phyloP scores from a whole-genome alignment of 495 filamentous ascomycete species.

The Choiromyces venosus region DNA sequence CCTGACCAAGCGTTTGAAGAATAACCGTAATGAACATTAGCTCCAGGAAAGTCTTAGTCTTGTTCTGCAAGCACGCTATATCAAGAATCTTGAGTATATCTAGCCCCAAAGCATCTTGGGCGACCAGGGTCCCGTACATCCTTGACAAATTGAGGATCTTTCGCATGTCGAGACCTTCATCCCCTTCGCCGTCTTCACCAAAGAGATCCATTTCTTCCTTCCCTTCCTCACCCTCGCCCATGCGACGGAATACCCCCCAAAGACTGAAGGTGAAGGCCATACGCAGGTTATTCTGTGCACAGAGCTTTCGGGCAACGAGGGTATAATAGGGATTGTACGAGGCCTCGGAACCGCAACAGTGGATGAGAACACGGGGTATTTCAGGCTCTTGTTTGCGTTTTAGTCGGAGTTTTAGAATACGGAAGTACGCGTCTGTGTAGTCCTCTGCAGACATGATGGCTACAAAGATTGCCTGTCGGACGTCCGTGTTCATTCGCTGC shows the following conservation, averaged over 20 bases:
- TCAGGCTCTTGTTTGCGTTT: slow-evolving; percentile 81
- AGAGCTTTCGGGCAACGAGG: slow-evolving; percentile 69
- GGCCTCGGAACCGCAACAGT: slow-evolving; percentile 77
- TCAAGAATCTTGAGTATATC: slow-evolving; percentile 70
- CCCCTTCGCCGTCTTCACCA: slow-evolving; percentile 47
- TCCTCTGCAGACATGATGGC: slow-evolving; percentile 83
- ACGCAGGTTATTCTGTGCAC: slow-evolving; percentile 62
- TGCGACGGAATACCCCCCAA: slow-evolving; percentile 79
- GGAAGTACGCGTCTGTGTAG: slow-evolving; percentile 71
- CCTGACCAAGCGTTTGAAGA: slow-evolving; percentile 33
- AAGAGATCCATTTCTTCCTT: slow-evolving; percentile 55
- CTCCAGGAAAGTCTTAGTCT: slow-evolving; percentile 72
- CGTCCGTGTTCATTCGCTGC: slow-evolving; percentile 90
- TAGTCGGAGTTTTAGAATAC: slow-evolving; percentile 72
- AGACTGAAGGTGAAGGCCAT: slow-evolving; percentile 80
- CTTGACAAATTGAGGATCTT: slow-evolving; percentile 83
- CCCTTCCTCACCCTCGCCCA: slow-evolving; percentile 64
- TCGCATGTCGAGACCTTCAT: slow-evolving; percentile 53
- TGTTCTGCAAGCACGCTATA: slow-evolving; percentile 66
- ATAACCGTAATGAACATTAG: slow-evolving; percentile 64
- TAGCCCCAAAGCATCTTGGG: slow-evolving; percentile 59
- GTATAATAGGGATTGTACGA: slow-evolving; percentile 91
- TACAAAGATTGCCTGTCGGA: slow-evolving; percentile 87
- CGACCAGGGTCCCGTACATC: slow-evolving; percentile 71
- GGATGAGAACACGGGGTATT: slow-evolving; percentile 79